A percentile compares a stretch with the other conserved stretches of the same genome.
Evolutionary conservation across 352 stramenopile genomes (phyloP).

Genomic region (Phytophthora constricta): DNA sequence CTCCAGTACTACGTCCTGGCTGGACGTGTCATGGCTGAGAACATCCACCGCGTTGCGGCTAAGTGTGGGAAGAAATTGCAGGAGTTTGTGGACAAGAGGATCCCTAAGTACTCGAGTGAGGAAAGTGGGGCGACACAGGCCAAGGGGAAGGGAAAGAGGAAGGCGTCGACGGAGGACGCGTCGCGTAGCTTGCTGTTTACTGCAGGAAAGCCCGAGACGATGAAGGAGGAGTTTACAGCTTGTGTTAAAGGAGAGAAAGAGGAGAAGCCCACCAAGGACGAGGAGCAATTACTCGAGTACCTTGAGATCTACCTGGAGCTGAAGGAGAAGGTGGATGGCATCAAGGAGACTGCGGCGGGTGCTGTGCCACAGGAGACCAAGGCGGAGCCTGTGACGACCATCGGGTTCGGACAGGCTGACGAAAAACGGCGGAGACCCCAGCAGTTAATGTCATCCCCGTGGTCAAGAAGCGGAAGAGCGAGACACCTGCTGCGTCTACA

Average conservation of each 20-base stretch:
- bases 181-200: slow-evolving; percentile 55
- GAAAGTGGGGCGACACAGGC: slow-evolving; percentile 6
- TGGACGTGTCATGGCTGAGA: slow-evolving; percentile 81
- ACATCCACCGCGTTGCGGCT: slow-evolving; percentile 68
- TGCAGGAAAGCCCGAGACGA: slow-evolving; percentile 50
- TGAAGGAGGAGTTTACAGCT: slow-evolving; percentile 67
- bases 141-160: slow-evolving; percentile 80
- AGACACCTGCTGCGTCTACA: slow-evolving; percentile 2
- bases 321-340: slow-evolving; percentile 86
- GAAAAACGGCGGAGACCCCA: slow-evolving; percentile 15
- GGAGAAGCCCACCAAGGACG: slow-evolving; percentile 33
- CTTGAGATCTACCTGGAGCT: slow-evolving; percentile 88
- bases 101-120: slow-evolving; percentile 59
- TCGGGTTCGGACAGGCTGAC: slow-evolving; percentile 63
- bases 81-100: slow-evolving; percentile 55
- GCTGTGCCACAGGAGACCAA: slow-evolving; percentile 23
- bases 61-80: slow-evolving; percentile 49
- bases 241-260: slow-evolving; percentile 47
- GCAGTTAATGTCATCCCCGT: slow-evolving; percentile 77
- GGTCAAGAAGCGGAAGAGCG: slow-evolving; percentile 70
- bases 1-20: slow-evolving; percentile 86
- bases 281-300: slow-evolving; percentile 74
- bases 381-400: slow-evolving; percentile 58
- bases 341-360: slow-evolving; percentile 62
- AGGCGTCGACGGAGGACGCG: slow-evolving; percentile 32